A percentile compares a stretch with the other conserved stretches of the same genome.
phyloP scores from a whole-genome alignment of 345 rosid genomes.

The Dimocarpus longan region DNA sequence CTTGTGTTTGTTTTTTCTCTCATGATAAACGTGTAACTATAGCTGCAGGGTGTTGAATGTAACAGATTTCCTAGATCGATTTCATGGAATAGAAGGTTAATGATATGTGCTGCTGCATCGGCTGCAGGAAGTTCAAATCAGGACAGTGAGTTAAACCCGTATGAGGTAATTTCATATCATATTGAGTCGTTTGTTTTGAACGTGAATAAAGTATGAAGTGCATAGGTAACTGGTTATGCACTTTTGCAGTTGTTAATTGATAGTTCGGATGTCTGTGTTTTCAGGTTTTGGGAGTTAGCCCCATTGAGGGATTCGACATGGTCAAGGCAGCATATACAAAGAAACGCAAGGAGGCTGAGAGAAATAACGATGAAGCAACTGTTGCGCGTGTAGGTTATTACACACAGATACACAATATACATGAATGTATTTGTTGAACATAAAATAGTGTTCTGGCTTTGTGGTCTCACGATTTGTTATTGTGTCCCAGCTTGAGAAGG shows the following conservation, averaged over 20 bases:
- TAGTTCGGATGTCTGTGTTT: slow-evolving; percentile 8
- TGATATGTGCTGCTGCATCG: slow-evolving; percentile 62
- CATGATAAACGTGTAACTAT: slow-evolving; percentile 2
- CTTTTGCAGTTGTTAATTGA: not conserved
- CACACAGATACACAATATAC: not conserved
- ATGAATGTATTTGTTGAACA: not conserved
- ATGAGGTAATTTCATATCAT: slow-evolving; percentile 56
- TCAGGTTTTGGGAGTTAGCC: slow-evolving; percentile 92
- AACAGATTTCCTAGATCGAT: slow-evolving; percentile 39
- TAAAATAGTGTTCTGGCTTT: slow-evolving; percentile 16
- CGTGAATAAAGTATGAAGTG: not conserved
- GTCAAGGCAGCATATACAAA: slow-evolving; percentile 66
- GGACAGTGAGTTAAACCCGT: slow-evolving; percentile 69
- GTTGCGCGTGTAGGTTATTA: slow-evolving; percentile 63
- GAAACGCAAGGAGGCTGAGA: slow-evolving; percentile 87
- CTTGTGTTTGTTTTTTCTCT: not conserved
- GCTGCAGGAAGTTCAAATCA: slow-evolving; percentile 76
- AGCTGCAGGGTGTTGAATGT: slow-evolving; percentile 12
- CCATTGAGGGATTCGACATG: slow-evolving; percentile 79
- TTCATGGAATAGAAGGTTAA: slow-evolving; percentile 36
- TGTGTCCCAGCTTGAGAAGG: slow-evolving; percentile 81
- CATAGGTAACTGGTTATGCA: not conserved
- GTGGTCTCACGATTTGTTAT: slow-evolving; percentile 14
- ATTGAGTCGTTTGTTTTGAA: not conserved
- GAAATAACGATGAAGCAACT: slow-evolving; percentile 73